Evolutionary conservation across 441 rosid species (phyloP).

Genomic region (Theobroma grandiflorum): DNA sequence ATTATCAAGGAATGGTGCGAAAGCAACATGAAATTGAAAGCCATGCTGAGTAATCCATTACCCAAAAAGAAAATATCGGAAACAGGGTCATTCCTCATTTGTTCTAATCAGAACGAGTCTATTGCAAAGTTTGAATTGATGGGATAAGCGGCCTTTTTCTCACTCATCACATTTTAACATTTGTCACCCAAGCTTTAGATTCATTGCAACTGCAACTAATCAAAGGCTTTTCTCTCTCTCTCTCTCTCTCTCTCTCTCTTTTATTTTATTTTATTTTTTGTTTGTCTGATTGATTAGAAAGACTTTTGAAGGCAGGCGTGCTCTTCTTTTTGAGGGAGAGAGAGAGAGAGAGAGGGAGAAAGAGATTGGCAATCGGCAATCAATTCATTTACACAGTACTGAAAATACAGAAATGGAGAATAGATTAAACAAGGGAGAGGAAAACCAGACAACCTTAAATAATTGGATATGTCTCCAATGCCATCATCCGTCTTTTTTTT

Average conservation of each 20-base stretch:
- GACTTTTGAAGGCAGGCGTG: constrained; percentile 4
- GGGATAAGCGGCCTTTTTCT: neutral
- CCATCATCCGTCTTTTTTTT: constrained; percentile 29
- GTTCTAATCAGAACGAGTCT: neutral
- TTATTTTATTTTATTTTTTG: neutral
- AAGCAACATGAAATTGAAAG: neutral
- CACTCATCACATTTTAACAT: neutral
- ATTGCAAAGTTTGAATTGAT: neutral
- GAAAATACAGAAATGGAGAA: constrained; percentile 13
- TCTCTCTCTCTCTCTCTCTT: neutral
- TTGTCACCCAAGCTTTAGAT: neutral
- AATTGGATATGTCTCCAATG: constrained; percentile 25
- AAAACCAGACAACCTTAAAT: constrained; percentile 34
- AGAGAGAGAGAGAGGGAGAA: neutral
- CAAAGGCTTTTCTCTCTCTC: neutral
- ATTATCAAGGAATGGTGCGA: neutral
- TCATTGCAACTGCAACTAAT: constrained; percentile 9
- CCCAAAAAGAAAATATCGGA: neutral
- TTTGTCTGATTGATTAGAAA: constrained; percentile 11
- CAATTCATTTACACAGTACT: constrained; percentile 43
- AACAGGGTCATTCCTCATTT: neutral
- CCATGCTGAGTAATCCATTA: neutral
- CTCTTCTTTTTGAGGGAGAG: constrained; percentile 15
- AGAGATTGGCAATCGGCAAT: constrained; percentile 28
- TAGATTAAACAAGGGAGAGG: constrained; percentile 9